Conservation (phyloP, 2,329 filamentous ascomycete species). For the Aspergillus fumigatiaffinis region DNA sequence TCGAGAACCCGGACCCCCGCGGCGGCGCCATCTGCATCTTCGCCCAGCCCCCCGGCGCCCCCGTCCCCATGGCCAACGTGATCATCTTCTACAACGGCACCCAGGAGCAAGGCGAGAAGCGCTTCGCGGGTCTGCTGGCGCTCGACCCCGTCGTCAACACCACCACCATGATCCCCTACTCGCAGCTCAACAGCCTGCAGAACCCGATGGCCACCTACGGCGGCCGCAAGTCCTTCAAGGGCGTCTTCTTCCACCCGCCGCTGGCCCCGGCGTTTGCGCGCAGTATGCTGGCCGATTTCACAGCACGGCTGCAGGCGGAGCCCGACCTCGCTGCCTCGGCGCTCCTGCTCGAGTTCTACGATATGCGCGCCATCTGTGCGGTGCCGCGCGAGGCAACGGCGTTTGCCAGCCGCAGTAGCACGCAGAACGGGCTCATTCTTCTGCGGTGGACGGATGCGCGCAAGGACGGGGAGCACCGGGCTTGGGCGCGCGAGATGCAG, state of each 20-base stretch:
- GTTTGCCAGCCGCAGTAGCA: slow-evolving; percentile 44
- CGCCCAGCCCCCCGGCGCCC: slow-evolving; percentile 26
- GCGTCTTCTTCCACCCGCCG: slow-evolving; percentile 44
- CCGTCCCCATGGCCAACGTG: slow-evolving; percentile 29
- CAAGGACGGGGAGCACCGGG: slow-evolving; percentile 36
- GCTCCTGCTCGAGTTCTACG: slow-evolving; percentile 42
- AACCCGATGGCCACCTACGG: slow-evolving; percentile 39
- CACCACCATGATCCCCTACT: slow-evolving; percentile 41
- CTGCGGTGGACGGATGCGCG: slow-evolving; percentile 40
- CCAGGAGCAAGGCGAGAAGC: slow-evolving; percentile 31
- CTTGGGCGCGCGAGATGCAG: slow-evolving; percentile 37
- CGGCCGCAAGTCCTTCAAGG: slow-evolving; percentile 42
- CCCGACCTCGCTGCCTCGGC: slow-evolving; percentile 27
- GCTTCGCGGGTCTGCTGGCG: slow-evolving; percentile 37
- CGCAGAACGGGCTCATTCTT: slow-evolving; percentile 42
- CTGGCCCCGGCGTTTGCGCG: slow-evolving; percentile 33
- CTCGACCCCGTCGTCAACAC: slow-evolving; percentile 37
- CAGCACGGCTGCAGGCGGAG: slow-evolving; percentile 23
- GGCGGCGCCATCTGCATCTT: slow-evolving; percentile 38
- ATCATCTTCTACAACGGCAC: slow-evolving; percentile 37
- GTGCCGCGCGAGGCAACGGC: slow-evolving; percentile 38
- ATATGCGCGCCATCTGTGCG: slow-evolving; percentile 38
- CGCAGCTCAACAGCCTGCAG: slow-evolving; percentile 36
- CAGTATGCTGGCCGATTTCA: slow-evolving; percentile 29
- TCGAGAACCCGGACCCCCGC: slow-evolving; percentile 56